phyloP scores from a whole-genome alignment of 495 filamentous ascomycete genomes.

The Penicillium steckii region DNA sequence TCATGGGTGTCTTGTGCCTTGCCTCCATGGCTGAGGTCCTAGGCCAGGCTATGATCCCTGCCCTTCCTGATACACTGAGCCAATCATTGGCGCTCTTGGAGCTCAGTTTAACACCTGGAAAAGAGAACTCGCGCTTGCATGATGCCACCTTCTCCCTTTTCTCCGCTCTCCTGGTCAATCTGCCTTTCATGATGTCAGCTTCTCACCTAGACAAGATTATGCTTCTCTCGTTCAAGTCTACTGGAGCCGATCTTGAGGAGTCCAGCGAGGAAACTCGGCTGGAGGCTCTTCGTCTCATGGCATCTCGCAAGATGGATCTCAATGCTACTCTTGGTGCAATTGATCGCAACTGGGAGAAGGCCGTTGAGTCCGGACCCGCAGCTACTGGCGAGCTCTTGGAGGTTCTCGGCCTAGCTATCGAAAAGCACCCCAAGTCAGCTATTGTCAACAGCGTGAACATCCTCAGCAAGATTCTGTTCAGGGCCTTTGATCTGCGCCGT shows the following conservation, averaged over 20 bases:
- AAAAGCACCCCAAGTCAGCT: slow-evolving; percentile 71
- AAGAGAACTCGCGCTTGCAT: slow-evolving; percentile 61
- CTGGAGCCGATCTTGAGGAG: slow-evolving; percentile 51
- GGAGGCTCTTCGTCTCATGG: slow-evolving; percentile 67
- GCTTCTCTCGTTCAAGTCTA: slow-evolving; percentile 64
- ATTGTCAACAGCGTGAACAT: slow-evolving; percentile 66
- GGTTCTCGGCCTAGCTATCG: slow-evolving; percentile 63
- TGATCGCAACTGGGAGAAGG: slow-evolving; percentile 65
- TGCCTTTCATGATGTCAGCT: slow-evolving; percentile 83
- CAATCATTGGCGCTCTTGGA: slow-evolving; percentile 67
- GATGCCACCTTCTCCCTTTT: slow-evolving; percentile 80
- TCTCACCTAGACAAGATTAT: slow-evolving; percentile 69
- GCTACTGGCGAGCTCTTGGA: slow-evolving; percentile 67
- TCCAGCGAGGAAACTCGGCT: slow-evolving; percentile 61
- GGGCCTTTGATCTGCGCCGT: slow-evolving; percentile 70
- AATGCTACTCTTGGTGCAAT: slow-evolving; percentile 67
- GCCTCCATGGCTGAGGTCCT: slow-evolving; percentile 85
- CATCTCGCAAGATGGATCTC: slow-evolving; percentile 65
- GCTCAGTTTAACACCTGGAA: slow-evolving; percentile 53
- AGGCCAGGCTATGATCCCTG: slow-evolving; percentile 77
- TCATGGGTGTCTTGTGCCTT: slow-evolving; percentile 83
- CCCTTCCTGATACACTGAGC: slow-evolving; percentile 72
- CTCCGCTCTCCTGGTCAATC: slow-evolving; percentile 69
- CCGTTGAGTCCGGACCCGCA: slow-evolving; percentile 55
- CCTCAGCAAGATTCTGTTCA: slow-evolving; percentile 69